Evolutionary conservation across 1,139 yeast species (phyloP).

Genomic region (Wickerhamiella infanticola): DNA sequence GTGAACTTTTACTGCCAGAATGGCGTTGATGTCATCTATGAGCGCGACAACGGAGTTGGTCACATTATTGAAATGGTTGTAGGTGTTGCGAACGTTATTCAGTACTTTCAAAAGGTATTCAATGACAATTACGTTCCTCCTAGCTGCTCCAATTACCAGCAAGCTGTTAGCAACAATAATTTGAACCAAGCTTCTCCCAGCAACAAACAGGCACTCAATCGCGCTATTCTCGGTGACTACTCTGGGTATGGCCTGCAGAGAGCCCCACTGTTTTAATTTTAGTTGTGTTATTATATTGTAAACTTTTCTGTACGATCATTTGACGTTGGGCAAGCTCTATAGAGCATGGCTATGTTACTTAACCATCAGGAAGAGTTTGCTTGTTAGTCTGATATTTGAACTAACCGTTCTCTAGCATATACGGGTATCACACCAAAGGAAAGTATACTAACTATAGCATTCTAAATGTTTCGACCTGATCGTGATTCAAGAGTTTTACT

Average conservation of each 20-base stretch:
- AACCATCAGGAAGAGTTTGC: no score
- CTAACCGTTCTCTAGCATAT: no score
- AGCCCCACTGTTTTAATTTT: no score
- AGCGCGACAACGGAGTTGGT: slow-evolving; percentile 10
- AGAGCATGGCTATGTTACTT: no score
- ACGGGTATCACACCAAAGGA: no score
- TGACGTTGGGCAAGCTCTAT: no score
- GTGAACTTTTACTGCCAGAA: slow-evolving; percentile 17
- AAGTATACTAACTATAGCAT: no score
- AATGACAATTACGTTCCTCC: slow-evolving; percentile 2
- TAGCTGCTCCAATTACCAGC: not conserved
- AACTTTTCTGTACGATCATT: no score
- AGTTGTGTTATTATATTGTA: no score
- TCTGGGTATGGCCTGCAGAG: not conserved
- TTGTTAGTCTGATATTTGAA: no score
- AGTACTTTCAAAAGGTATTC: slow-evolving; percentile 8
- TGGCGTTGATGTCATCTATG: slow-evolving; percentile 17
- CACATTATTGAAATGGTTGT: slow-evolving; percentile 11
- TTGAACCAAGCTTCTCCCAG: not conserved
- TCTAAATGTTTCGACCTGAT: no score
- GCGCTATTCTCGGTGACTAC: not conserved
- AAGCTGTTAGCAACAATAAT: not conserved
- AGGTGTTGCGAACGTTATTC: slow-evolving; percentile 5
- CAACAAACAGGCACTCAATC: not conserved
- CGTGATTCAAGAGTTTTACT: no score